Base-by-base conservation (phyloP, 345 rosid genomes). In the Rhizophora mangle region DNA sequence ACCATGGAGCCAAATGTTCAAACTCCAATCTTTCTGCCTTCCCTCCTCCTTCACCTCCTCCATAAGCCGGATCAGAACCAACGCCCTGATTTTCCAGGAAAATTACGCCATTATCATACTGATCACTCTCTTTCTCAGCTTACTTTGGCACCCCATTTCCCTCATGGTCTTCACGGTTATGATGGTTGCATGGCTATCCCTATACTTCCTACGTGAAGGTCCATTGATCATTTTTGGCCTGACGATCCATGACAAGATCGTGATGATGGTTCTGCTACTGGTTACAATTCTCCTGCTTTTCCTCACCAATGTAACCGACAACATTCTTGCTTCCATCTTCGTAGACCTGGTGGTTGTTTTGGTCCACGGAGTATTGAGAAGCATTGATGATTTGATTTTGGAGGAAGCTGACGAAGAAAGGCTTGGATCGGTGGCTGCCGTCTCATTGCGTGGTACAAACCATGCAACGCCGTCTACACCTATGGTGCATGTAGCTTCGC, bases 1-100 rank as follows among this genome's bases (percentile, higher is more conserved):
- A 52, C 83, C 89, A 80, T 89, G 90, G 97, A 67, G 60, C 59
- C 87, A 87, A 60, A 79, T 89, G 82, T 37, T 85, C 61, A 82
- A 66, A 7, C 67, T 63, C 62, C 74, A 77, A 16, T 58, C 88
- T 54, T 61, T 84, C 65, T 71, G 53, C 65, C 65, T 82, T 55
- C 96, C 91, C 13, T 0, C 64, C 36, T 37, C 82, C n/a, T 63
- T 71, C 26, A 8, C 7, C 47, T 70, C 70, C 16, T 69, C 86
- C 62, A 7, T 82, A 0, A 60, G 69, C 32, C 80, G 90, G 69
- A 74, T 85, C 72, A 73, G 47, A 69, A 58, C 76, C 24, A 89
- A 86, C 67, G 51, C 60, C 1, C 54, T 63, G 47, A 66, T 69
- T 62, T 89, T 84, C 69, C 78, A 83, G 57, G 63, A 69, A 63